These are phyloP conservation scores for Toxicodendron radicans DNA, from an alignment of 345 rosid genomes.

Conservation along the genomic window DNA sequence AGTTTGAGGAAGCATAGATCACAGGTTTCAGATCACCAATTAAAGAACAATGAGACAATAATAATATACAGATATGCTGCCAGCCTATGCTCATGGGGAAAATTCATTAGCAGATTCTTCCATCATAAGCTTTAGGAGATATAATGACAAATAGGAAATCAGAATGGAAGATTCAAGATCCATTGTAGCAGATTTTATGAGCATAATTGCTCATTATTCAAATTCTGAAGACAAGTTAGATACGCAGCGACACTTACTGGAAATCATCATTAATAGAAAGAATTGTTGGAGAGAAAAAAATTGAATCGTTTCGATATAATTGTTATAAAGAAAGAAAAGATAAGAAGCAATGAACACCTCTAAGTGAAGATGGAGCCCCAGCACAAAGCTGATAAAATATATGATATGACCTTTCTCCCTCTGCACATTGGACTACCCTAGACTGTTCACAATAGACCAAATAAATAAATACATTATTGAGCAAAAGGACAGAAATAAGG, in stretches of 20 bases:
- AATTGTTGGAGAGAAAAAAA: not conserved
- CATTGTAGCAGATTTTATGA: not conserved
- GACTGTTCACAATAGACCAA: conserved; percentile 66
- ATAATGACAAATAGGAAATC: not conserved
- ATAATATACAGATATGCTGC: not conserved
- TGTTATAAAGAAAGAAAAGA: conserved; percentile 3
- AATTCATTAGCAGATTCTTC: not conserved
- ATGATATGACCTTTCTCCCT: conserved; percentile 98
- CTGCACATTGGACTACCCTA: conserved; percentile 96
- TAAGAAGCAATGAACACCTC: conserved; percentile 49
- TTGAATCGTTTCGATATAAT: not conserved
- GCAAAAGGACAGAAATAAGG: conserved; percentile 7
- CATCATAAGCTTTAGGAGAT: not conserved
- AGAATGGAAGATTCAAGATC: not conserved
- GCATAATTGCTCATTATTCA: conserved; percentile 2
- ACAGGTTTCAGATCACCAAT: not conserved
- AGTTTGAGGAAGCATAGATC: not conserved
- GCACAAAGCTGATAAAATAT: conserved; percentile 99
- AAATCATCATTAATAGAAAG: not conserved
- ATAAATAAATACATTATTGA: conserved; percentile 19
- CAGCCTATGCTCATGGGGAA: not conserved
- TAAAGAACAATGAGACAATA: conserved; percentile 4
- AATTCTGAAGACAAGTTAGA: not conserved
- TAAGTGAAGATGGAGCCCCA: conserved; percentile 74
- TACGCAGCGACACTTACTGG: not conserved